A percentile compares a stretch with the other conserved stretches of the same genome.
Evolutionary conservation across 768 basidiomycete species (phyloP).

Genomic region (Pulveroboletus sp.): DNA sequence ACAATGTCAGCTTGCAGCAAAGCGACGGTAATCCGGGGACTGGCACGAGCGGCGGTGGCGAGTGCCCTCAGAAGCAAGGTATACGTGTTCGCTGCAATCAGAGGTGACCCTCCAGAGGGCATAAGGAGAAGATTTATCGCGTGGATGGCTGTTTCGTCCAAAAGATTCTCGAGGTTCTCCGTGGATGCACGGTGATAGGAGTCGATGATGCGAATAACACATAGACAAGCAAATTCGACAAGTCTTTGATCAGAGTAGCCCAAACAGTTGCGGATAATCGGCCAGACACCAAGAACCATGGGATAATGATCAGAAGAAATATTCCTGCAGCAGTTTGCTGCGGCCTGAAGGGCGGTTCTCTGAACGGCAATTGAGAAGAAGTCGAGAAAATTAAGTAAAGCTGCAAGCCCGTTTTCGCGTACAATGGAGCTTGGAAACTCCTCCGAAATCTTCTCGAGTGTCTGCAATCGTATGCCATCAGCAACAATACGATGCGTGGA

Average conservation of each 20-base stretch:
- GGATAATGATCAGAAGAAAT: conserved; percentile 85
- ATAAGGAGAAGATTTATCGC: conserved; percentile 84
- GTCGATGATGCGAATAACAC: conserved; percentile 92
- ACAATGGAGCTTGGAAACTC: conserved; percentile 96
- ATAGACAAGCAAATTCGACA: conserved; percentile 96
- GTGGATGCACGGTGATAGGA: conserved; percentile 83
- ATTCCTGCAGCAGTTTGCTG: conserved; percentile 94
- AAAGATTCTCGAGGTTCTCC: conserved; percentile 82
- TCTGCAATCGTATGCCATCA: conserved; percentile 50
- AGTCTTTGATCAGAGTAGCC: conserved; percentile 91
- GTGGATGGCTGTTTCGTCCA: conserved; percentile 74
- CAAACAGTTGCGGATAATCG: conserved; percentile 90
- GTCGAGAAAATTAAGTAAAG: conserved; percentile 92
- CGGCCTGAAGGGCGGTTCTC: conserved; percentile 93
- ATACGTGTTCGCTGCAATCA: conserved; percentile 85
- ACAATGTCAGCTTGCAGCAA: conserved; percentile 92
- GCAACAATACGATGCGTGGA: conserved; percentile 3
- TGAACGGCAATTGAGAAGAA: conserved; percentile 99
- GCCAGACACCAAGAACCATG: conserved; percentile 88
- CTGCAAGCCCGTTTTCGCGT: conserved; percentile 90
- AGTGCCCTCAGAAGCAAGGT: conserved; percentile 84
- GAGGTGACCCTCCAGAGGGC: conserved; percentile 82
- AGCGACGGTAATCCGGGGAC: conserved; percentile 81
- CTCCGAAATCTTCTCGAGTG: conserved; percentile 96
- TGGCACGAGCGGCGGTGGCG: conserved; percentile 84